Evolutionary conservation across 305 asterid genomes (phyloP).

Genomic region (Fraxinus paxiana): DNA sequence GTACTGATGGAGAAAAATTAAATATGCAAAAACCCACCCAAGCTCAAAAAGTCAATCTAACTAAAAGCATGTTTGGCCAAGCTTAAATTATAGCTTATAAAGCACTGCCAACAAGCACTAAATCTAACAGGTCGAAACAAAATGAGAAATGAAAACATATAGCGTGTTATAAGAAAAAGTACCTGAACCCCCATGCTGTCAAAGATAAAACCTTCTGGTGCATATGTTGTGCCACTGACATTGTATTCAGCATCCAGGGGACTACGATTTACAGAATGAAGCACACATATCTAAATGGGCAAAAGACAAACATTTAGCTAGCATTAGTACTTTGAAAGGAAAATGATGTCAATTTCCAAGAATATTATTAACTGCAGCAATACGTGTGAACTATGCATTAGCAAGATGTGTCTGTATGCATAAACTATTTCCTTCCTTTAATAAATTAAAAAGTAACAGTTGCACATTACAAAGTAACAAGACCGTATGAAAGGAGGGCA

Average conservation of each 20-base stretch:
- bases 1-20: not conserved
- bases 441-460: not conserved
- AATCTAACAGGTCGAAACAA: not conserved
- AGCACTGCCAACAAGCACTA: not conserved
- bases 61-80: not conserved
- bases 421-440: slow-evolving; percentile 6
- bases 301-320: slow-evolving; percentile 4
- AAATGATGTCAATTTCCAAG: slow-evolving; percentile 14
- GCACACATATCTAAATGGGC: slow-evolving; percentile 71
- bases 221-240: slow-evolving; percentile 92
- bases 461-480: slow-evolving; percentile 18
- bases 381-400: not conserved
- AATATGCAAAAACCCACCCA: not conserved
- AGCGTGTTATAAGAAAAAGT: slow-evolving; percentile 22
- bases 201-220: slow-evolving; percentile 85
- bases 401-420: not conserved
- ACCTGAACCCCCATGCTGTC: slow-evolving; percentile 72
- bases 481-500: not conserved
- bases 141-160: slow-evolving; percentile 3
- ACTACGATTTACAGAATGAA: slow-evolving; percentile 62
- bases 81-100: not conserved
- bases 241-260: slow-evolving; percentile 63
- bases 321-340: slow-evolving; percentile 19
- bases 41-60: not conserved
- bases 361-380: not conserved